These are phyloP conservation scores for Penicillium frequentans DNA, from an alignment of 2,329 filamentous ascomycete species.

Conservation along the genomic window DNA sequence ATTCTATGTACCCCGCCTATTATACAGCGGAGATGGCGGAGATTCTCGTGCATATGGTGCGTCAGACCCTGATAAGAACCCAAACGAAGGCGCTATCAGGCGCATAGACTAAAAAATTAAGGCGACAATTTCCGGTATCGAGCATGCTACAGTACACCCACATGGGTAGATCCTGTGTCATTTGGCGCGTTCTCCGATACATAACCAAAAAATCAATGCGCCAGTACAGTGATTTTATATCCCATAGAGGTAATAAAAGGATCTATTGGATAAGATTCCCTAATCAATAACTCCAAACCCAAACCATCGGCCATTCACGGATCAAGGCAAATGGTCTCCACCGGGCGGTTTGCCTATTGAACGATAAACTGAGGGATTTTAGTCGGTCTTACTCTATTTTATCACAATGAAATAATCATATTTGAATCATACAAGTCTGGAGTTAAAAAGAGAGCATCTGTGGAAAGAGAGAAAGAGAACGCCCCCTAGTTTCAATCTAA, in stretches of 20 bases:
- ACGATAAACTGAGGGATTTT: background rate
- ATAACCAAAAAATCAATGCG: background rate
- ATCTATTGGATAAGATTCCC: background rate
- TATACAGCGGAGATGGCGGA: constrained; percentile 11
- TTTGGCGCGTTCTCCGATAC: background rate
- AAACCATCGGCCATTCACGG: constrained; percentile 1
- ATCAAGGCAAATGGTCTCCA: background rate
- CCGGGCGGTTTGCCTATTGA: background rate
- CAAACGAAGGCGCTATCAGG: background rate
- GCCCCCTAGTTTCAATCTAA: too few relatives aligned
- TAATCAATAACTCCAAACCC: background rate
- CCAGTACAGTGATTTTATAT: background rate
- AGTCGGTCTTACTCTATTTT: background rate
- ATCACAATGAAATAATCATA: background rate
- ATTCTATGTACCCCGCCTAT: constrained; percentile 9
- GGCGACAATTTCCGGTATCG: background rate
- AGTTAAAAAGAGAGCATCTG: too few relatives aligned
- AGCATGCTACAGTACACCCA: background rate
- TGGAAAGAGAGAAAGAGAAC: background rate
- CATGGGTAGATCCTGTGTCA: background rate
- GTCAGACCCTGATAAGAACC: constrained; percentile 1
- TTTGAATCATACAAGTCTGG: too few relatives aligned
- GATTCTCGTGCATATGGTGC: constrained; percentile 1
- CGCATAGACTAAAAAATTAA: background rate
- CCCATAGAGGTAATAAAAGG: background rate